phyloP scores from a whole-genome alignment of 257 asterid genomes.

The Solanum boliviense region DNA sequence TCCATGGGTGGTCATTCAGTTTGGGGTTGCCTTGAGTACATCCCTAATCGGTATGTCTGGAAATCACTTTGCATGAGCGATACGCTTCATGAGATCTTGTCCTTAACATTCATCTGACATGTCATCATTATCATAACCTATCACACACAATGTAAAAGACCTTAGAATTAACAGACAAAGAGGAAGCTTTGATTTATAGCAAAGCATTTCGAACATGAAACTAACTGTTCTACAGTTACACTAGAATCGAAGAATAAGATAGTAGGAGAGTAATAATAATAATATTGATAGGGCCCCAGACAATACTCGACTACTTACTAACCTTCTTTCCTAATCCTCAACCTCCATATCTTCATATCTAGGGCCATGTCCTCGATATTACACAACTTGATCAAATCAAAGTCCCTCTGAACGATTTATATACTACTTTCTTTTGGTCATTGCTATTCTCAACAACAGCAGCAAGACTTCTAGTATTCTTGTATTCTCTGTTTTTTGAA shows the following conservation, averaged over 20 bases:
- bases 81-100: background rate
- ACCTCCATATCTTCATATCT: background rate
- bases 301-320: background rate
- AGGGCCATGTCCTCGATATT: background rate
- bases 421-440: background rate
- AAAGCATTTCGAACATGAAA: background rate
- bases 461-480: background rate
- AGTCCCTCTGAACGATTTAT: background rate
- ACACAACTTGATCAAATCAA: background rate
- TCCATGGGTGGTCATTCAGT: constrained; percentile 70
- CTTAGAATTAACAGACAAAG: background rate
- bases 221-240: background rate
- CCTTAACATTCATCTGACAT: background rate
- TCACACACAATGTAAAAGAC: background rate
- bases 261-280: background rate
- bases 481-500: background rate
- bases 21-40: constrained; percentile 78
- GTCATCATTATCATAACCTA: background rate
- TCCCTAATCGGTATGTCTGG: constrained; percentile 37
- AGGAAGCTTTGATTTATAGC: background rate
- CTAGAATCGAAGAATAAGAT: background rate
- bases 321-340: background rate
- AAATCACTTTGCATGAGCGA: background rate
- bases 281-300: background rate
- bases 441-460: background rate